Evolutionary conservation across 2,329 filamentous ascomycete species (phyloP), one percentile per base, ranked within the genome.

Genomic region (Ceratocystis albifundus): DNA sequence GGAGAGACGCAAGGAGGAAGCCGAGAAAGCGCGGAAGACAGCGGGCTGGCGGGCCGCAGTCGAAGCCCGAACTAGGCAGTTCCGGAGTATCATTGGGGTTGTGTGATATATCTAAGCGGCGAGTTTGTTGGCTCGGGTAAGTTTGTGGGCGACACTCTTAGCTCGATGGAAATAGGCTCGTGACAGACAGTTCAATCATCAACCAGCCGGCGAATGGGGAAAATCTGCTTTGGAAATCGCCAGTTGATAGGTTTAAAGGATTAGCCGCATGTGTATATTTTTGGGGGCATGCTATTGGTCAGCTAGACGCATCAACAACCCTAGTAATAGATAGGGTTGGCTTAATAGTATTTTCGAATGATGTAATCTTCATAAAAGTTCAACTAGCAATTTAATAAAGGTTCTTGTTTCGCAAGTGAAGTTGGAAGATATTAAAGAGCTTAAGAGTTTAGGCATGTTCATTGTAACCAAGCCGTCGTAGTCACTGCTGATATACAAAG

Each of bases 31-130:
- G 62, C 67, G 65, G 44, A 53, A 57, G n/a, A 44, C 28, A 25
- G 30, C 46, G 30, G 65, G 65, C 41, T 66, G 65, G 61, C 67
- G 62, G 20, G 61, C 53, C 30, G 22, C 63, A 12, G 28, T 48
- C 12, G 46, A 25, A 4, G 59, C 50, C 32, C 62, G 65, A 22
- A 46, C 3, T 20, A 68, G 32, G 12, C 28, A 50, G 61, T 69
- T 71, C 66, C 69, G 69, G 68, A 70, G 69, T 65, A 71, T 71
- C 70, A 71, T 71, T 57, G 46, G 32, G 55, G 50, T 53, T 28
- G 48, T 20, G 48, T 62, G 25, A 22, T 36, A 36, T 46, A 25
- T 41, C 36, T 41, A 25, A 32, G 28, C 36, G 59, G 28, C 36
- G 59, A 41, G 59, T 41, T 12, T 4, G 36, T 41, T 1, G 30